phyloP scores from a whole-genome alignment of 139 green algal species.

The Chlamydomonas asymmetrica region DNA sequence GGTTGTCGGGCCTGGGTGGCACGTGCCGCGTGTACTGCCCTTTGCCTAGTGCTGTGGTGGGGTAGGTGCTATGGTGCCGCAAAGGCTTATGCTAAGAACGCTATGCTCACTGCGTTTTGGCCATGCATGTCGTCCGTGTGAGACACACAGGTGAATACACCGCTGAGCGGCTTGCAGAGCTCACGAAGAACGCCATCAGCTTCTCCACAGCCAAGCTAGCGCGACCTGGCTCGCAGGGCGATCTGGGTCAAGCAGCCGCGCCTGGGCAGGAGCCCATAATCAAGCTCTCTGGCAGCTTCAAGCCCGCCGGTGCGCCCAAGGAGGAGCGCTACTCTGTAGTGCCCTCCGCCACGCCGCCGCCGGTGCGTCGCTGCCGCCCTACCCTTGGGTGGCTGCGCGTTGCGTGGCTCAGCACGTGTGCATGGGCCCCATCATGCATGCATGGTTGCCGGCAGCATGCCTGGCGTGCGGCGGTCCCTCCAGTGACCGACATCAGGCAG shows the following conservation, averaged over 20 bases:
- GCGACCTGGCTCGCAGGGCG: background rate
- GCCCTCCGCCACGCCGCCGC: too few species aligned
- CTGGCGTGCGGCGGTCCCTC: too few species aligned
- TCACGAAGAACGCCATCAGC: slow-evolving; percentile 52
- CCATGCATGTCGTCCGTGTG: background rate
- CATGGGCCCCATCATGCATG: too few species aligned
- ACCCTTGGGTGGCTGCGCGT: too few species aligned
- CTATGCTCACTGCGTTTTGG: slow-evolving; percentile 10
- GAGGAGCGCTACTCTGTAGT: slow-evolving; percentile 57
- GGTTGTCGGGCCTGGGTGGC: too few species aligned
- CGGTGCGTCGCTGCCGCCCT: too few species aligned
- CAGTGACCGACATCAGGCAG: too few species aligned
- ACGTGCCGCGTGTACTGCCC: too few species aligned
- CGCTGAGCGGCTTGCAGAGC: slow-evolving; percentile 56
- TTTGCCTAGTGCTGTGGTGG: too few species aligned
- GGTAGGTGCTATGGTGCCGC: too few species aligned
- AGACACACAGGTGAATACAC: slow-evolving; percentile 66
- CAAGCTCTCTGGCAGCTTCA: slow-evolving; percentile 78
- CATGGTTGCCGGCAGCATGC: too few species aligned
- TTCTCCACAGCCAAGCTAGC: slow-evolving; percentile 34
- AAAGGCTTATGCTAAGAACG: slow-evolving; percentile 1
- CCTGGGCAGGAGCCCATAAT: slow-evolving; percentile 29
- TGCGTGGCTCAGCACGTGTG: too few species aligned
- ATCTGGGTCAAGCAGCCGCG: background rate
- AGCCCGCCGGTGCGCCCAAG: slow-evolving; percentile 42